Evolutionary conservation across 352 stramenopile genomes (phyloP).

Genomic region (Pythium sukuiense): DNA sequence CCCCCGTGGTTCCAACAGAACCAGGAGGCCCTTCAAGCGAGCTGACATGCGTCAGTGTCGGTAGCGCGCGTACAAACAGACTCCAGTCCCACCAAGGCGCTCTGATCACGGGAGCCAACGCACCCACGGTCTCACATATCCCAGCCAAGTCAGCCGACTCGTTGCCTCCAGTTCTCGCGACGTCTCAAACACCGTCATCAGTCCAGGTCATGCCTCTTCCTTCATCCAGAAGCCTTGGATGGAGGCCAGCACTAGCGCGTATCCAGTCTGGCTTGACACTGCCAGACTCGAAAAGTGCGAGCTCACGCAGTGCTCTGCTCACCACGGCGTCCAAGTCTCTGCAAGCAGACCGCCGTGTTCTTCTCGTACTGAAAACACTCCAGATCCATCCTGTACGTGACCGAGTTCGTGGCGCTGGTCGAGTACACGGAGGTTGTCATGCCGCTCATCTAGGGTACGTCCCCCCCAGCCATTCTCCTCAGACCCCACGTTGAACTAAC

Average conservation of each 20-base stretch:
- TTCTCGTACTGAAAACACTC: conserved; percentile 15
- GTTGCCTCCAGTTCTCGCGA: not conserved
- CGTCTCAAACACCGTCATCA: not conserved
- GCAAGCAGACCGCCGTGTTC: not conserved
- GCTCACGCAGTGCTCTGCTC: not conserved
- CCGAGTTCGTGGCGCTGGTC: conserved; percentile 30
- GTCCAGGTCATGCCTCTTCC: not conserved
- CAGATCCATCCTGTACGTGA: conserved; percentile 28
- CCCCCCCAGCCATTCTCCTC: no score
- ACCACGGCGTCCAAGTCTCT: conserved; percentile 1
- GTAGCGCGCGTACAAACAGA: not conserved
- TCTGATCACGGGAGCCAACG: not conserved
- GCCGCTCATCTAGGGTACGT: conserved; percentile 31
- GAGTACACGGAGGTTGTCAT: conserved; percentile 38
- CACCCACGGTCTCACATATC: not conserved
- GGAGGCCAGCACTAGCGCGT: not conserved
- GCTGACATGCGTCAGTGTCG: not conserved
- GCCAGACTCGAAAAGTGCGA: not conserved
- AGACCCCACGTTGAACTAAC: no score
- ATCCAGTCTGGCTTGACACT: not conserved
- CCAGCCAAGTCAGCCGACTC: not conserved
- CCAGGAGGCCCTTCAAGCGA: not conserved
- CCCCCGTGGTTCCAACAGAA: not conserved
- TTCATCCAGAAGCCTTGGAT: not conserved
- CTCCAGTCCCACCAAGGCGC: not conserved